phyloP scores from a whole-genome alignment of 2,329 filamentous ascomycete genomes.

The Nannizzia gypsea region DNA sequence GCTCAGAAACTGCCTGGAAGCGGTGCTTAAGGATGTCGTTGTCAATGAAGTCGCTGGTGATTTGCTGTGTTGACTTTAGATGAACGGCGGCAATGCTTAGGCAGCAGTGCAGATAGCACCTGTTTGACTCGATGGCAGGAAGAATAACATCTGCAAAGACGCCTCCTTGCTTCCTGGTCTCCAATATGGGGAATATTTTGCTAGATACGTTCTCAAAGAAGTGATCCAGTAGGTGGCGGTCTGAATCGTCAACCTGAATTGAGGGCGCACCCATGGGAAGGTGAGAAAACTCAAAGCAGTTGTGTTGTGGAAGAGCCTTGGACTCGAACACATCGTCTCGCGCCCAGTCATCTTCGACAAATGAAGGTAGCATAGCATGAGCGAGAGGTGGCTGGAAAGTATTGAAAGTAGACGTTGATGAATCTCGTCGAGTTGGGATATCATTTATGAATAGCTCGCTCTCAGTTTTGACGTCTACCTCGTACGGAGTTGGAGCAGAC shows the following conservation, averaged over 20 bases:
- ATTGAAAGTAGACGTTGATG: conserved; percentile 82
- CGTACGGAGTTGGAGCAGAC: conserved; percentile 60
- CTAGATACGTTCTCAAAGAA: conserved; percentile 81
- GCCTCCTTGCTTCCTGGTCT: conserved; percentile 76
- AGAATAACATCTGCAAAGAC: conserved; percentile 72
- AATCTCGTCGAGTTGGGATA: conserved; percentile 71
- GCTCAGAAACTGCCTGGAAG: conserved; percentile 68
- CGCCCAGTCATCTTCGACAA: conserved; percentile 58
- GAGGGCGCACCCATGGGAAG: conserved; percentile 33
- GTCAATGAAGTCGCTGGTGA: conserved; percentile 63
- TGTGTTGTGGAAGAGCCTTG: conserved; percentile 57
- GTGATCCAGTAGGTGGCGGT: conserved; percentile 77
- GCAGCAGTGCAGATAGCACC: conserved; percentile 89
- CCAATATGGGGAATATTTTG: conserved; percentile 81
- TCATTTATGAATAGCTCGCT: conserved; percentile 89
- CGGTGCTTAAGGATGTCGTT: conserved; percentile 83
- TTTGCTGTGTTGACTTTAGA: conserved; percentile 60
- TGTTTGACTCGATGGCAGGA: conserved; percentile 80
- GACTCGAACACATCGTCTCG: conserved; percentile 57
- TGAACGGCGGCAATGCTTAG: conserved; percentile 87
- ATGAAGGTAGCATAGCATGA: conserved; percentile 53
- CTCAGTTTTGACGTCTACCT: conserved; percentile 93
- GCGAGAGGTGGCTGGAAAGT: conserved; percentile 71
- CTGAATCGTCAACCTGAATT: conserved; percentile 70
- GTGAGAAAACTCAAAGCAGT: conserved; percentile 74